Percentiles rank a stretch among this genome's conserved stretches.
Conservation (phyloP, 2,329 filamentous ascomycete genomes). For the Chaetomiaceae sp. region DNA sequence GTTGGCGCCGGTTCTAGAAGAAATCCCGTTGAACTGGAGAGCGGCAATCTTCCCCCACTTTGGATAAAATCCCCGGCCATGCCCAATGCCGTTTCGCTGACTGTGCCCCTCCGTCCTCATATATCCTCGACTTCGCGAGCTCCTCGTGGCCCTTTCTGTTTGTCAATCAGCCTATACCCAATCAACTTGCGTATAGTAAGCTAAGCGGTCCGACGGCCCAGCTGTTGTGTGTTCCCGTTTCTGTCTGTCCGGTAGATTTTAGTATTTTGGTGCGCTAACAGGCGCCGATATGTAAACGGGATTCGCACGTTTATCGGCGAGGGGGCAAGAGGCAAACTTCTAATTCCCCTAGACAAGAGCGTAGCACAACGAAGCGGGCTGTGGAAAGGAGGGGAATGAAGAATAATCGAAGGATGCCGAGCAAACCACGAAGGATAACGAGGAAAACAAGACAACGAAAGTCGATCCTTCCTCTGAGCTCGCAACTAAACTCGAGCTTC, state of each 20-base stretch:
- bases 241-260: neutral
- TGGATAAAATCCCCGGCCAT: slow-evolving; percentile 26
- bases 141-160: slow-evolving; percentile 8
- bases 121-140: slow-evolving; percentile 16
- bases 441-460: too few species aligned
- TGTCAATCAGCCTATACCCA: slow-evolving; percentile 27
- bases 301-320: too few species aligned
- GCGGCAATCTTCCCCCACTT: slow-evolving; percentile 25
- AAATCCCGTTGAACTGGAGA: slow-evolving; percentile 18
- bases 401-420: too few species aligned
- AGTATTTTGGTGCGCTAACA: neutral
- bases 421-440: too few species aligned
- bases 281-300: too few species aligned
- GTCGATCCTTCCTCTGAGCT: too few species aligned
- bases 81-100: slow-evolving; percentile 16
- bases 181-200: slow-evolving; percentile 24
- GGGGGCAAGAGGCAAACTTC: too few species aligned
- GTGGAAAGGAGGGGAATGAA: too few species aligned
- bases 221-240: neutral
- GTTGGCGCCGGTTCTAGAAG: slow-evolving; percentile 20
- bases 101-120: slow-evolving; percentile 19
- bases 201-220: slow-evolving; percentile 27
- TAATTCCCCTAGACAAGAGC: too few species aligned
- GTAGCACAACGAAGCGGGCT: too few species aligned
- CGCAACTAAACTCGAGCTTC: too few species aligned